phyloP scores from a whole-genome alignment of 139 green algal genomes.

The Chlamydomonas sp. region DNA sequence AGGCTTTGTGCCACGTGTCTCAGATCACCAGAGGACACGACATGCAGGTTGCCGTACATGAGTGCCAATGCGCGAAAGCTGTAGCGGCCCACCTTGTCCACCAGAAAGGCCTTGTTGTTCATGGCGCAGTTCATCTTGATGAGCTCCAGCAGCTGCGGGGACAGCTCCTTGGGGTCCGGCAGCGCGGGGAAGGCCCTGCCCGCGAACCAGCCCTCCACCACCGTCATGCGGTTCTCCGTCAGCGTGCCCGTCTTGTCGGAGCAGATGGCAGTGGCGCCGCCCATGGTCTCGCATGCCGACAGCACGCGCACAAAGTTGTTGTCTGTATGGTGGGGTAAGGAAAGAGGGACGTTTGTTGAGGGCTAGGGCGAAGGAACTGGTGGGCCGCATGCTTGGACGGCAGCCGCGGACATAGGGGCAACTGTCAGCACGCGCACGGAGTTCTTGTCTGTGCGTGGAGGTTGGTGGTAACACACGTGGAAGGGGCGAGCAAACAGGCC shows the following conservation, averaged over 20 bases:
- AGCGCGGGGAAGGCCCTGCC: conserved; percentile 55
- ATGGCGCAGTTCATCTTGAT: conserved; percentile 79
- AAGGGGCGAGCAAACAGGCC: no score
- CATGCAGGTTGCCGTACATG: no score
- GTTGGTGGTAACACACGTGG: no score
- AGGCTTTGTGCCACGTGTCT: no score
- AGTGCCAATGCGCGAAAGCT: no score
- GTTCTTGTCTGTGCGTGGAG: no score
- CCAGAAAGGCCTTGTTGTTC: conserved; percentile 83
- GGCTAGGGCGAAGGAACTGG: no score
- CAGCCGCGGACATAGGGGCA: no score
- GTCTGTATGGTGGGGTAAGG: conserved; percentile 56
- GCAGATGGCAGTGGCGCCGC: conserved; percentile 98
- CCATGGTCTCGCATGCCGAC: conserved; percentile 96
- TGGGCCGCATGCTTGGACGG: no score
- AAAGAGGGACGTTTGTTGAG: background rate
- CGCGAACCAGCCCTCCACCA: conserved; percentile 90
- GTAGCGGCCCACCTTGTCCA: conserved; percentile 8
- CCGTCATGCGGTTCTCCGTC: conserved; percentile 98
- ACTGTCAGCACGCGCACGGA: no score
- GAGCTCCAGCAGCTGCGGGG: conserved; percentile 47
- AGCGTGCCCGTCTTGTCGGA: conserved; percentile 98
- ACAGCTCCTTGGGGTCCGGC: conserved; percentile 57
- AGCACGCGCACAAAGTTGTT: conserved; percentile 82
- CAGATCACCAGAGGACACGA: no score